Percentiles rank a stretch among this genome's conserved stretches.
Evolutionary conservation across 148 eudicot species (phyloP).

Genomic region (Rheum nobile): DNA sequence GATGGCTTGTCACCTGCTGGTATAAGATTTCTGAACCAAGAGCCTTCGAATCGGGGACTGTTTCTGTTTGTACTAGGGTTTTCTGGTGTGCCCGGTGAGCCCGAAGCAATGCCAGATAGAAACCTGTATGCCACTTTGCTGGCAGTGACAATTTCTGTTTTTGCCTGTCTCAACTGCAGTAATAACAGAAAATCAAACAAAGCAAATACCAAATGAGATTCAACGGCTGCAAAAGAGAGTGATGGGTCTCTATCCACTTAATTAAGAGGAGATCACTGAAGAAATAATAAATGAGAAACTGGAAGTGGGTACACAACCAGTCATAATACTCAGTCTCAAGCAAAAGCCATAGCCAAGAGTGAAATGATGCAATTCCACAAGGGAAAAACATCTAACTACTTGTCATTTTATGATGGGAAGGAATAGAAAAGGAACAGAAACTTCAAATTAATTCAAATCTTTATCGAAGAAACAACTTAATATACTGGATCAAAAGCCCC

Average conservation of each 20-base stretch:
- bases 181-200: neutral
- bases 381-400: neutral
- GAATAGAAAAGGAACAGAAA: neutral
- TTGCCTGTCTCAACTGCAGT: slow-evolving; percentile 80
- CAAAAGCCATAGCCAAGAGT: neutral
- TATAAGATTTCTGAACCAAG: slow-evolving; percentile 74
- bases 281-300: neutral
- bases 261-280: no score
- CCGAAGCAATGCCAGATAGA: slow-evolving; percentile 50
- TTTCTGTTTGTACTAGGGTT: slow-evolving; percentile 36
- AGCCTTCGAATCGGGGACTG: slow-evolving; percentile 51
- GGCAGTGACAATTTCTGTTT: slow-evolving; percentile 83
- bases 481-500: neutral
- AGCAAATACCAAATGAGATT: neutral
- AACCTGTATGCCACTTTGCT: slow-evolving; percentile 88
- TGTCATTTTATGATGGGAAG: neutral
- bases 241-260: neutral
- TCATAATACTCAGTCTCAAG: neutral
- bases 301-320: neutral
- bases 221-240: neutral
- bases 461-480: neutral
- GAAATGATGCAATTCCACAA: neutral
- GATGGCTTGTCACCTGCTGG: slow-evolving; percentile 72
- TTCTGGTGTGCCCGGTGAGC: slow-evolving; percentile 36
- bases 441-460: neutral